phyloP scores from a whole-genome alignment of 2,329 filamentous ascomycete species.

The Curvularia hawaiiensis region DNA sequence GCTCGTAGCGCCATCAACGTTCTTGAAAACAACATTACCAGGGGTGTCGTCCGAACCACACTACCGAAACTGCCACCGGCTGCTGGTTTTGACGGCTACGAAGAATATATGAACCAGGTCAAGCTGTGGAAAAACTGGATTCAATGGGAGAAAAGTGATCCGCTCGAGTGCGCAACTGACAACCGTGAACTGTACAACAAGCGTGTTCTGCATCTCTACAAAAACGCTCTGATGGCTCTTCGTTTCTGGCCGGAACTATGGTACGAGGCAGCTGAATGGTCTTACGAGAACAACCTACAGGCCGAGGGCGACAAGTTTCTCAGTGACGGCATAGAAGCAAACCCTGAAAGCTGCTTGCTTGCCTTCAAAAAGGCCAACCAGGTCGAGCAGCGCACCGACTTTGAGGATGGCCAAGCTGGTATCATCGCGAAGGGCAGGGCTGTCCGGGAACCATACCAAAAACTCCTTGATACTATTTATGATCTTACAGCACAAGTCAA shows the following conservation, averaged over 20 bases:
- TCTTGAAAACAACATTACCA: constrained; percentile 88
- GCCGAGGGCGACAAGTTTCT: constrained; percentile 80
- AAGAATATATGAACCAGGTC: constrained; percentile 83
- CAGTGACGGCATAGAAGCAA: constrained; percentile 80
- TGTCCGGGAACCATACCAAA: constrained; percentile 83
- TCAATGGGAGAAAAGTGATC: constrained; percentile 92
- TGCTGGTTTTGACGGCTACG: constrained; percentile 83
- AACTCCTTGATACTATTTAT: constrained; percentile 85
- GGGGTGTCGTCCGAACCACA: constrained; percentile 75
- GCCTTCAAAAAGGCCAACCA: constrained; percentile 89
- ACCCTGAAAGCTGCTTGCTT: constrained; percentile 90
- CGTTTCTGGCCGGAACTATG: constrained; percentile 96
- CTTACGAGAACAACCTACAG: constrained; percentile 75
- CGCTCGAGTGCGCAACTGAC: constrained; percentile 82
- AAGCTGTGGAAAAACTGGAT: constrained; percentile 94
- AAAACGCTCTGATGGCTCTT: constrained; percentile 89
- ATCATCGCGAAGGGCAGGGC: constrained; percentile 69
- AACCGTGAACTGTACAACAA: constrained; percentile 76
- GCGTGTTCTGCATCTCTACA: constrained; percentile 87
- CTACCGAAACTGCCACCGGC: constrained; percentile 82
- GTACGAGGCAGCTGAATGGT: constrained; percentile 95
- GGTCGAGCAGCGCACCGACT: constrained; percentile 77
- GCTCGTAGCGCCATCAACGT: constrained; percentile 89
- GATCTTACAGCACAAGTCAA: constrained; percentile 75
- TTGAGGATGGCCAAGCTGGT: constrained; percentile 76